Evolutionary conservation across 192 early-diverging fungal species (phyloP), one percentile per base, ranked within the genome.

Genomic region (Helicostylum pulchrum): DNA sequence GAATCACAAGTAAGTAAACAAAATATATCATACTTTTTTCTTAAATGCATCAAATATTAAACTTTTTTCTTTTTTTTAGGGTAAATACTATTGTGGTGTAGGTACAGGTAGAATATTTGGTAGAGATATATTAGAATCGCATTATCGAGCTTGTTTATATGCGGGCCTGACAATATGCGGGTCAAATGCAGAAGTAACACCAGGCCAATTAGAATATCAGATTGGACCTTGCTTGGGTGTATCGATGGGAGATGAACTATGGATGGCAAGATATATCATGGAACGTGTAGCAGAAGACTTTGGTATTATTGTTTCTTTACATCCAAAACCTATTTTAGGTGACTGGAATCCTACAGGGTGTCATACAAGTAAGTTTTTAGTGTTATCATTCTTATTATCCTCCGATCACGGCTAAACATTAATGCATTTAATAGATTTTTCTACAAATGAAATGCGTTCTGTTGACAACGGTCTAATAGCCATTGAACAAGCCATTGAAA

Each of bases 271-370:
- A 32, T 82, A 66, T 42, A 51, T 82, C 9, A 52, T 82, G 30
- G 53, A 78, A 34, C 73, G 80, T 43, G 77, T 82, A 2, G 76
- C 80, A 0, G 80, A 82, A 69, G 80, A 82, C 62, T 82, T 82
- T 71, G 77, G 74, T 23, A 51, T 82, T 20, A 62, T 56, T 4
- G 80, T 82, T 7, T 77, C 73, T 9, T 70, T 82, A 45, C 76
- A 81, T 65, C 80, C 80, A n/a, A 82, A 82, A 63, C 80, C 80
- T 50, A 72, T 82, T 42, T 62, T 62, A n/a, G 80, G 77, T 30
- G 80, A 82, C 53, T 82, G 80, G 80, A 82, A 82, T 42, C 80
- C 80, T 46, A 78, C 80, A 7, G 80, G 80, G 39, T 75, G 76
- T 64, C 80, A 82, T 36, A 82, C 80, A 4, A 82, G 61, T 62